Conservation (phyloP, 148 eudicot genomes). For the Salicornia ramosissima region DNA sequence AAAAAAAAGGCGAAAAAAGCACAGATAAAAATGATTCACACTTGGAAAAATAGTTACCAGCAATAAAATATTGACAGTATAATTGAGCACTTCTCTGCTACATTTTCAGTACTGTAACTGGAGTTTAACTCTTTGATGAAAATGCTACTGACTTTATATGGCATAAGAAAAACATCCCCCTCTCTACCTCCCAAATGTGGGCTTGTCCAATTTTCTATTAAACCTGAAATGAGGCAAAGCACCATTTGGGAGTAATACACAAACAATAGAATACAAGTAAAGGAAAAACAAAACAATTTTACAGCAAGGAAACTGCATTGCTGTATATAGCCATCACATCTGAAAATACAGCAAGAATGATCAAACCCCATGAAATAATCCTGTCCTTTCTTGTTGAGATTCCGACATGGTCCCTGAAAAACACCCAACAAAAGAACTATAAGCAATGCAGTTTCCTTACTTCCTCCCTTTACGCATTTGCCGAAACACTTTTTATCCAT, state of each 20-base stretch:
- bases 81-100: neutral
- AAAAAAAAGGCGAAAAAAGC: neutral
- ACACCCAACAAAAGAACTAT: neutral
- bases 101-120: slow-evolving; percentile 3
- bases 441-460: too few species aligned
- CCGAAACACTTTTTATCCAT: too few species aligned
- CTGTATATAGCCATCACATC: slow-evolving; percentile 82
- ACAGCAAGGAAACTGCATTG: slow-evolving; percentile 58
- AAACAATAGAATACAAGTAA: neutral
- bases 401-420: slow-evolving; percentile 59
- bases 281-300: slow-evolving; percentile 20
- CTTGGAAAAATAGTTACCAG: neutral
- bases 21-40: neutral
- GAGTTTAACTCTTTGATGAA: too few species aligned
- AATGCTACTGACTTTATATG: neutral
- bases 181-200: neutral
- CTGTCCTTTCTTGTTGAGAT: slow-evolving; percentile 73
- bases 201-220: neutral
- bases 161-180: neutral
- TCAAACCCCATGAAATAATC: slow-evolving; percentile 60
- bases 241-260: neutral
- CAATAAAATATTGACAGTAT: neutral
- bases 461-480: too few species aligned
- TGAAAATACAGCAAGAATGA: slow-evolving; percentile 67
- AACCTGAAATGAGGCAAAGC: neutral